Base-by-base conservation (phyloP, 345 rosid genomes). In the Eucalyptus decipiens region DNA sequence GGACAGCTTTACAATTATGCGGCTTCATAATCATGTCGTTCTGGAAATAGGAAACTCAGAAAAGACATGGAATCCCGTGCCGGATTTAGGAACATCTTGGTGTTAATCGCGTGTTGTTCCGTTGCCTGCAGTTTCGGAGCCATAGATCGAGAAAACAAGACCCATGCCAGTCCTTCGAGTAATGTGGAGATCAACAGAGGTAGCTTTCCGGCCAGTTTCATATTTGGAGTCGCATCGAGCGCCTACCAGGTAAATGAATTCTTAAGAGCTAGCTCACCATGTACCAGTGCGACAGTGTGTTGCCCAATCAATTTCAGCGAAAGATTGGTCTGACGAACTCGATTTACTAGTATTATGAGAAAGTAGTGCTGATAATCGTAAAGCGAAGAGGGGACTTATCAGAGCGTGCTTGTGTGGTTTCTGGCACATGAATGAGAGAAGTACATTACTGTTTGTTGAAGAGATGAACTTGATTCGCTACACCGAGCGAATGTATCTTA, bases 211-310 rank as follows among this genome's bases (percentile, higher is more conserved):
- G 48, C 87, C 1, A 89, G 88, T 85, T 89, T 91, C 88, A 85
- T 50, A 47, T 91, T 91, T 32, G 92, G 92, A 24, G 87, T 80
- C 56, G 89, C 87, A 42, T 91, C 91, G 8, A 91, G 91, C 65
- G 89, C 90, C 48, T 86, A 90, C 90, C 91, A 90, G 87, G 90
- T 90, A 88, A 21, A 30, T 40, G n/a, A 76, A 51, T n/a, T 42
- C 72, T 21, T 12, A 12, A 47, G 37, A 76, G 49, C 76, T 15
- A 12, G 43, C 23, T 86, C 9, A 28, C 30, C 37, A 12, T 24
- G 40, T 21, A 6, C 21, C 15, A 13, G 23, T 19, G 54, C 37
- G 21, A 14, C 14, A 9, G 0, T 6, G 6, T 42, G n/a, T 76
- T 54, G 28, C 60, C 48, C 14, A 54, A 6, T 30, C 17, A 24